Evolutionary conservation across 257 asterid species (phyloP).

Genomic region (Forsythia suspensa): DNA sequence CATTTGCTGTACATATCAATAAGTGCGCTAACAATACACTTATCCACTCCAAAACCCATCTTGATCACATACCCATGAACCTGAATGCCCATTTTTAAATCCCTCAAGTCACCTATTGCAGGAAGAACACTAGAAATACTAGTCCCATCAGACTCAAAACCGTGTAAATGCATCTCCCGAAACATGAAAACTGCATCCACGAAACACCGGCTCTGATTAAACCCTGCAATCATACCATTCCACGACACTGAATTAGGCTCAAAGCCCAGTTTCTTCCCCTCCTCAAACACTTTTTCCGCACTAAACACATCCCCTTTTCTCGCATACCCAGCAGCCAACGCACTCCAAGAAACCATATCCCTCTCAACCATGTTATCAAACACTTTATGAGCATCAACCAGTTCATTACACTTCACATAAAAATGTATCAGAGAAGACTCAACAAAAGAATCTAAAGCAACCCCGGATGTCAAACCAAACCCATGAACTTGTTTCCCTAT

Average conservation of each 20-base stretch:
- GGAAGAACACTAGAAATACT: conserved; percentile 86
- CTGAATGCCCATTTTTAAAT: conserved; percentile 56
- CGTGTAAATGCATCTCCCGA: conserved; percentile 60
- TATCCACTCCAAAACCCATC: conserved; percentile 58
- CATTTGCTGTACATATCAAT: conserved; percentile 83
- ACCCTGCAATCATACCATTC: conserved; percentile 96
- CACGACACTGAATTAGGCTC: conserved; percentile 73
- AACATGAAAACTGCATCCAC: conserved; percentile 59
- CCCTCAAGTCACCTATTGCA: conserved; percentile 65
- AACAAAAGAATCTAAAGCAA: conserved; percentile 59
- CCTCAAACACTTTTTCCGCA: conserved; percentile 48
- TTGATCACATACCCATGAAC: conserved; percentile 67
- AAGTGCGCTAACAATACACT: conserved; percentile 71
- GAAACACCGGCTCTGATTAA: conserved; percentile 74
- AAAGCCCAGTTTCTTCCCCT: conserved; percentile 45
- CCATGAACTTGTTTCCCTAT: conserved; percentile 80
- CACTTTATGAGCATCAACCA: conserved; percentile 54
- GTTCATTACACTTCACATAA: conserved; percentile 55
- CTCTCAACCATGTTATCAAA: conserved; percentile 49
- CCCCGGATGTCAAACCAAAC: conserved; percentile 57
- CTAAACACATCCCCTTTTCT: conserved; percentile 61
- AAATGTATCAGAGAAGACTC: conserved; percentile 71
- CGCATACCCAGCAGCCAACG: conserved; percentile 79
- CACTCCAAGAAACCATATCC: conserved; percentile 79
- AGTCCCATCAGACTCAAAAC: conserved; percentile 58